These are phyloP conservation scores for Elsinoe arachidis DNA, from an alignment of 2,329 filamentous ascomycete species.

Conservation along the genomic window DNA sequence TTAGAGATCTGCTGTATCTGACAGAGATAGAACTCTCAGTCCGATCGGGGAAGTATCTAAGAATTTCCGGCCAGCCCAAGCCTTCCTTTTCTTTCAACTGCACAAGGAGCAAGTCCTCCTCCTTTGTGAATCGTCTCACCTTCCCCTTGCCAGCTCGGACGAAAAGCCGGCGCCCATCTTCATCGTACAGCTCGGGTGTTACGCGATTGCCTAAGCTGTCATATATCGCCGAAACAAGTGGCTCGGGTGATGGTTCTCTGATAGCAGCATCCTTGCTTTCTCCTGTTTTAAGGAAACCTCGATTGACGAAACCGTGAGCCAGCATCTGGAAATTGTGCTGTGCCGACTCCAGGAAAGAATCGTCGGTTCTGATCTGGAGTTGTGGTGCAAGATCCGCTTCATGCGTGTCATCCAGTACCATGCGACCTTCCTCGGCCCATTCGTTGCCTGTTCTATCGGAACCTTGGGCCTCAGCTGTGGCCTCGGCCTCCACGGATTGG, in stretches of 20 bases:
- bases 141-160: neutral
- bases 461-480: neutral
- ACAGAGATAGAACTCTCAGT: constrained; percentile 22
- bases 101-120: constrained; percentile 30
- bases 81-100: constrained; percentile 34
- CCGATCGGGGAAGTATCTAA: constrained; percentile 27
- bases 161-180: neutral
- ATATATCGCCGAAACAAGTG: neutral
- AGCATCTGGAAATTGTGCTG: constrained; percentile 7
- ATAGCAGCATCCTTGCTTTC: neutral
- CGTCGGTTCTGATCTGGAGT: neutral
- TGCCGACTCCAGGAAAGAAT: neutral
- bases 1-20: constrained; percentile 19
- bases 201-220: neutral
- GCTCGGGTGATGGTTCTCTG: neutral
- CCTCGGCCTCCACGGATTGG: neutral
- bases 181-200: neutral
- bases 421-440: neutral
- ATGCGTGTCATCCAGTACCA: neutral
- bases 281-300: neutral
- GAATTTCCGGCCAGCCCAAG: constrained; percentile 30
- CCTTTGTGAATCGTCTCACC: constrained; percentile 18
- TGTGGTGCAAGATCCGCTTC: no score
- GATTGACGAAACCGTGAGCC: constrained; percentile 9
- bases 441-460: neutral